A percentile compares a stretch with the other conserved stretches of the same genome.
These are phyloP conservation scores for Knoxdaviesia capensis DNA, from an alignment of 2,329 filamentous ascomycete genomes.

Conservation along the genomic window DNA sequence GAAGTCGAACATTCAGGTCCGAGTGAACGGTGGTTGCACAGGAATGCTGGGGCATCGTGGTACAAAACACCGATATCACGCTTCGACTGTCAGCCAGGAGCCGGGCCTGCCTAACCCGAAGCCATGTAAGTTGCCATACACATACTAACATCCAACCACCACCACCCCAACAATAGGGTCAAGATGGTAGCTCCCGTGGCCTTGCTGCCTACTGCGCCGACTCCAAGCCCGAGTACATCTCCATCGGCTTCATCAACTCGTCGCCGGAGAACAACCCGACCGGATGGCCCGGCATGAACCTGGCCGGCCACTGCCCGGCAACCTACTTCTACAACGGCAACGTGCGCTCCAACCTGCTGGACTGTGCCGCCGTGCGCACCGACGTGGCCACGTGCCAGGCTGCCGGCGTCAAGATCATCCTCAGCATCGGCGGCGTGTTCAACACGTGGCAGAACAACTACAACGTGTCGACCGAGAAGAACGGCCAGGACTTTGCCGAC, in stretches of 20 bases:
- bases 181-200: constrained; percentile 10
- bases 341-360: constrained; percentile 12
- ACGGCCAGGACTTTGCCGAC: constrained; percentile 16
- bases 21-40: too few relatives aligned
- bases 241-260: constrained; percentile 17
- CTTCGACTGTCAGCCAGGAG: too few relatives aligned
- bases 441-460: constrained; percentile 11
- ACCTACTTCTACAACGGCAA: constrained; percentile 8
- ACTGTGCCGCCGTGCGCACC: constrained; percentile 15
- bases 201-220: constrained; percentile 16
- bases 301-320: constrained; percentile 17
- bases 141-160: neutral
- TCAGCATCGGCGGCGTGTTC: constrained; percentile 15
- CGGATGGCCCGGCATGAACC: constrained; percentile 18
- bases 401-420: constrained; percentile 20
- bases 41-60: too few relatives aligned
- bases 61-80: too few relatives aligned
- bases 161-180: constrained; percentile 12
- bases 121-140: neutral
- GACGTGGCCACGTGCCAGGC: constrained; percentile 21
- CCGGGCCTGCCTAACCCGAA: too few relatives aligned
- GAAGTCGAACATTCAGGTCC: too few relatives aligned
- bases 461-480: constrained; percentile 10
- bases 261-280: constrained; percentile 15
- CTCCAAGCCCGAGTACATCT: constrained; percentile 16